Evolutionary conservation across 352 stramenopile genomes (phyloP).

Genomic region (Aphanomyces euteiches): DNA sequence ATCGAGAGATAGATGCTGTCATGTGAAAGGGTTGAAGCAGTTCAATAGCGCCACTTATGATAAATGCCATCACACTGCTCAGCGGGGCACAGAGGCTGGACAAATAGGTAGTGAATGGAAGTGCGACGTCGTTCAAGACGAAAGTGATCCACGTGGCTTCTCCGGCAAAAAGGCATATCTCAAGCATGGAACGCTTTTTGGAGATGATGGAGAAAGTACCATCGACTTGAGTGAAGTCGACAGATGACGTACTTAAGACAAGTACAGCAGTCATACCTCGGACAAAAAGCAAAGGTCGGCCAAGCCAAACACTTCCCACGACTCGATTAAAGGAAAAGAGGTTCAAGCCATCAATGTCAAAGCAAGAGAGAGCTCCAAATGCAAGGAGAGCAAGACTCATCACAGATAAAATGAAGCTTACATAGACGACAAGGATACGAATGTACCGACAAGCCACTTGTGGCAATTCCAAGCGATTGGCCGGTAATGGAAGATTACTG

Average conservation of each 20-base stretch:
- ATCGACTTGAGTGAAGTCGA: neutral
- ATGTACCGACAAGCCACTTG: conserved; percentile 24
- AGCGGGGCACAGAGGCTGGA: neutral
- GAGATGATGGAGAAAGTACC: neutral
- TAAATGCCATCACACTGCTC: neutral
- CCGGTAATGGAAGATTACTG: neutral
- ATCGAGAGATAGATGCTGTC: neutral
- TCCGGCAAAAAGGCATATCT: conserved; percentile 1
- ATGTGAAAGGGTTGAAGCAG: neutral
- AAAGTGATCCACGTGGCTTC: conserved; percentile 29
- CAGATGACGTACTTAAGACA: conserved; percentile 4
- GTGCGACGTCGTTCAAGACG: conserved; percentile 10
- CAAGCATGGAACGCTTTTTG: neutral
- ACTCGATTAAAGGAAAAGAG: conserved; percentile 25
- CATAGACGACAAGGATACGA: conserved; percentile 23
- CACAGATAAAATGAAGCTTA: conserved; percentile 1
- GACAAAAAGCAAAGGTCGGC: conserved; percentile 21
- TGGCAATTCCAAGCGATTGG: conserved; percentile 24
- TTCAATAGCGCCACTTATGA: neutral
- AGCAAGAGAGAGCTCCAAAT: neutral
- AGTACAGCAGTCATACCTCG: conserved; percentile 17
- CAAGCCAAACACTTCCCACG: conserved; percentile 21
- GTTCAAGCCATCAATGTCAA: neutral
- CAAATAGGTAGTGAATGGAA: neutral
- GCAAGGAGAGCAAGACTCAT: conserved; percentile 2